Conservation (phyloP, 495 filamentous ascomycete species). For the Glonium stellatum region DNA sequence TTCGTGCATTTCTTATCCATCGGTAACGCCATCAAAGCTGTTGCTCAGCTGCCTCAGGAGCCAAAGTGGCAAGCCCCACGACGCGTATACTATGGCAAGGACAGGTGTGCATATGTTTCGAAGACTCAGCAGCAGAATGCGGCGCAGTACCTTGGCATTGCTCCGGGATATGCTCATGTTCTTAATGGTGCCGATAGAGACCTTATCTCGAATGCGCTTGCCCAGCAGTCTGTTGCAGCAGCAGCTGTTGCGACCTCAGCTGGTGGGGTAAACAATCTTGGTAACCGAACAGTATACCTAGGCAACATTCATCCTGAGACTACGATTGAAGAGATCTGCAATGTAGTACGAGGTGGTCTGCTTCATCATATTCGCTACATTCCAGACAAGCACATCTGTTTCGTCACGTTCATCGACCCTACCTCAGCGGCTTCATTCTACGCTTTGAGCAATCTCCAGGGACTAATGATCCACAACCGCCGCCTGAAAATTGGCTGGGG, state of each 20-base stretch:
- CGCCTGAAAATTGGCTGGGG: conserved; percentile 98
- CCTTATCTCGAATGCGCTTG: conserved; percentile 88
- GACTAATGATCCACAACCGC: conserved; percentile 98
- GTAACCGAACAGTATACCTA: conserved; percentile 94
- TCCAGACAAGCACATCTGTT: conserved; percentile 99
- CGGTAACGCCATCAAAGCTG: conserved; percentile 97
- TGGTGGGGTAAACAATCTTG: conserved; percentile 92
- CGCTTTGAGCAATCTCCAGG: conserved; percentile 91
- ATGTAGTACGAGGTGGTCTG: conserved; percentile 37
- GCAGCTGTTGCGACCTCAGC: conserved; percentile 94
- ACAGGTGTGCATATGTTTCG: conserved; percentile 95
- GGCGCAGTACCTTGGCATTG: conserved; percentile 94
- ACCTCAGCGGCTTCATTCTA: conserved; percentile 98
- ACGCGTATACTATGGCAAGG: conserved; percentile 97
- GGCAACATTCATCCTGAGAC: conserved; percentile 99
- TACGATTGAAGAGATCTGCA: conserved; percentile 85
- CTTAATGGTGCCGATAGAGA: conserved; percentile 93
- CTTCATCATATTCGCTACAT: conserved; percentile 98
- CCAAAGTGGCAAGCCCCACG: conserved; percentile 91
- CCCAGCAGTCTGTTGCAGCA: conserved; percentile 94
- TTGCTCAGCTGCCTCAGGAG: conserved; percentile 92
- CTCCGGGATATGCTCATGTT: conserved; percentile 94
- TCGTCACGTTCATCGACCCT: conserved; percentile 98
- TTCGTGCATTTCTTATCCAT: conserved; percentile 98
- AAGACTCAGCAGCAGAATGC: conserved; percentile 99